A percentile compares a stretch with the other conserved stretches of the same genome.
Conservation (phyloP, 495 filamentous ascomycete genomes). For the Friedmanniomyces simplex region DNA sequence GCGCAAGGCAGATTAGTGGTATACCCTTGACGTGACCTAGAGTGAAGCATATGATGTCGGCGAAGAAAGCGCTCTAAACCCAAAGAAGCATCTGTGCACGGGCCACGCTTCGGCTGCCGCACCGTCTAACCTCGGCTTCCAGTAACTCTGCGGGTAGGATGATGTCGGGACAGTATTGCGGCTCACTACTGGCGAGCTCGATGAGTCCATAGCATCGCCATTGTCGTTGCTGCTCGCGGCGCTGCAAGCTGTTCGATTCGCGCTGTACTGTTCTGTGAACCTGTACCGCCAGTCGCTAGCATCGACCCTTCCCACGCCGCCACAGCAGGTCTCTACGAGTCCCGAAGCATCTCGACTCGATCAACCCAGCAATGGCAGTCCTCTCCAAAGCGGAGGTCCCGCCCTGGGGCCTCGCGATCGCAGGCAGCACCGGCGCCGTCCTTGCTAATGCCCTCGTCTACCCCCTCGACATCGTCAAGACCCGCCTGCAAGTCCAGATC, state of each 20-base stretch:
- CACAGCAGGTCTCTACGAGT: neutral
- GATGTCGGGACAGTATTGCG: neutral
- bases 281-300: too few relatives aligned
- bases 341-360: neutral
- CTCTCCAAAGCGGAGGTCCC: conserved; percentile 75
- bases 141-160: too few relatives aligned
- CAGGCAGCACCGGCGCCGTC: conserved; percentile 86
- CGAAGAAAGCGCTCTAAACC: too few relatives aligned
- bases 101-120: too few relatives aligned
- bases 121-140: too few relatives aligned
- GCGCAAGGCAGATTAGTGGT: neutral
- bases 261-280: too few relatives aligned
- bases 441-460: conserved; percentile 95
- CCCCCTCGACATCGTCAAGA: conserved; percentile 95
- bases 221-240: too few relatives aligned
- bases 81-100: too few relatives aligned
- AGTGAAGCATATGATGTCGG: too few relatives aligned
- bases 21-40: too few relatives aligned
- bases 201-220: neutral
- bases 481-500: conserved; percentile 91
- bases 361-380: conserved; percentile 48
- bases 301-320: neutral
- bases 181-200: neutral
- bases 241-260: too few relatives aligned
- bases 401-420: conserved; percentile 87